Percentiles rank a stretch among this genome's conserved stretches.
phyloP scores from a whole-genome alignment of 2,329 filamentous ascomycete genomes.

The Stemphylium vesicarium region DNA sequence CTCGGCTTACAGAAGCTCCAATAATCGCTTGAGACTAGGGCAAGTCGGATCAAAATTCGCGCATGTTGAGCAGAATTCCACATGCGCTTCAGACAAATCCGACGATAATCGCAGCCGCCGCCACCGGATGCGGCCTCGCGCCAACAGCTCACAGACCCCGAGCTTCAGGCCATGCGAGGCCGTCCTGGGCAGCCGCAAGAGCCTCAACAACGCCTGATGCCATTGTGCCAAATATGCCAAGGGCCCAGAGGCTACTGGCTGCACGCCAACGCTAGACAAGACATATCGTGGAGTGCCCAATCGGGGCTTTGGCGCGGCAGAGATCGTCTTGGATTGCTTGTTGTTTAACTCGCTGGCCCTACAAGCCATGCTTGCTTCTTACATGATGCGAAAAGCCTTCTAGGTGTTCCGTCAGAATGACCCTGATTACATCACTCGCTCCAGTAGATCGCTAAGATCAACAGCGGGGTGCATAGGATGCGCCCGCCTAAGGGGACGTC shows the following conservation, averaged over 20 bases:
- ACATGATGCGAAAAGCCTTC: not conserved
- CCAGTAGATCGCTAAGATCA: conserved; percentile 3
- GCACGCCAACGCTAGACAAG: conserved; percentile 13
- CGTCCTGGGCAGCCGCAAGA: conserved; percentile 12
- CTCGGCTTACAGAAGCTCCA: not conserved
- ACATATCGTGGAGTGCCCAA: conserved; percentile 3
- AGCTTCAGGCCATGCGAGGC: conserved; percentile 13
- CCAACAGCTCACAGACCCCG: conserved; percentile 10
- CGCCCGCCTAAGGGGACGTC: not conserved
- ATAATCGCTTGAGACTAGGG: not conserved
- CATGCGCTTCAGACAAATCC: conserved; percentile 3
- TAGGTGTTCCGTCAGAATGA: conserved; percentile 1
- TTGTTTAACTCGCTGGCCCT: not conserved
- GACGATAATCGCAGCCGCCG: not conserved
- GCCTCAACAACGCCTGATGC: conserved; percentile 20
- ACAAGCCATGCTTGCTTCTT: conserved; percentile 12
- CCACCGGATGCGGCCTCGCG: not conserved
- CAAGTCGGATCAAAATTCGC: not conserved
- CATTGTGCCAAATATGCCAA: conserved; percentile 14
- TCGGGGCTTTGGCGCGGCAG: conserved; percentile 5
- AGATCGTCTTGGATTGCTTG: conserved; percentile 1
- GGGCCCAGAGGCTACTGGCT: conserved; percentile 15
- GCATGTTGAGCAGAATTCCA: conserved; percentile 13
- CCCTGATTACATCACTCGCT: not conserved
- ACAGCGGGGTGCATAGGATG: conserved; percentile 7